Evolutionary conservation across 2,329 filamentous ascomycete genomes (phyloP).

Genomic region (Arachnomyces sp.): DNA sequence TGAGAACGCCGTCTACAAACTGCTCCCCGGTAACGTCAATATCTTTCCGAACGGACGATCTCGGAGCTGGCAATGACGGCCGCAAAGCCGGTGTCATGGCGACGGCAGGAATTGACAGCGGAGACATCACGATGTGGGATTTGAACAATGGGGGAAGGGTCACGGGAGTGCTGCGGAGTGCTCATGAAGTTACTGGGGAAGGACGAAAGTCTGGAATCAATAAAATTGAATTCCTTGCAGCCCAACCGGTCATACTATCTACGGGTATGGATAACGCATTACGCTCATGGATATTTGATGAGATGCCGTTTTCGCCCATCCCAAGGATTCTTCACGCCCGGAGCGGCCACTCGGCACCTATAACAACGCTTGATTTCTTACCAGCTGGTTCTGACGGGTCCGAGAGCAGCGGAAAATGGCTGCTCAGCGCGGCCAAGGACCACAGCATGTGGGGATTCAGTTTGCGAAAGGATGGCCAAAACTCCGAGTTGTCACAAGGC

Average conservation of each 20-base stretch:
- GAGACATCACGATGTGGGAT: constrained; percentile 95
- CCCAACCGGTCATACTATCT: constrained; percentile 83
- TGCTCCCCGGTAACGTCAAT: constrained; percentile 66
- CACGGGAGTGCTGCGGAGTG: constrained; percentile 76
- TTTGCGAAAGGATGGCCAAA: constrained; percentile 87
- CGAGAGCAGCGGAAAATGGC: constrained; percentile 85
- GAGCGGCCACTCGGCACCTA: constrained; percentile 79
- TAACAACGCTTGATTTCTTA: constrained; percentile 75
- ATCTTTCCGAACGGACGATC: constrained; percentile 80
- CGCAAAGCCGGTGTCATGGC: constrained; percentile 87
- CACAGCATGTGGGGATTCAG: constrained; percentile 95
- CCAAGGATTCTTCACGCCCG: constrained; percentile 79
- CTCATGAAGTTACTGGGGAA: constrained; percentile 58
- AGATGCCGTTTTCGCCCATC: constrained; percentile 78
- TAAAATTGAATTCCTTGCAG: constrained; percentile 79
- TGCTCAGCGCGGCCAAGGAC: constrained; percentile 82
- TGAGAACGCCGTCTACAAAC: constrained; percentile 60
- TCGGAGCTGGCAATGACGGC: constrained; percentile 82
- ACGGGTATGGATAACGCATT: constrained; percentile 89
- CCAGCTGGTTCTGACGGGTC: constrained; percentile 84
- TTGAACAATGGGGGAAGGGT: constrained; percentile 81
- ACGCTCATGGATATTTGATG: constrained; percentile 94
- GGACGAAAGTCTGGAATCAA: constrained; percentile 67
- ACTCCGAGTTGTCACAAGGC: constrained; percentile 86
- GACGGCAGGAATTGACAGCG: constrained; percentile 68